Evolutionary conservation across 1,139 yeast genomes (phyloP).

Genomic region (Pichia sp.): DNA sequence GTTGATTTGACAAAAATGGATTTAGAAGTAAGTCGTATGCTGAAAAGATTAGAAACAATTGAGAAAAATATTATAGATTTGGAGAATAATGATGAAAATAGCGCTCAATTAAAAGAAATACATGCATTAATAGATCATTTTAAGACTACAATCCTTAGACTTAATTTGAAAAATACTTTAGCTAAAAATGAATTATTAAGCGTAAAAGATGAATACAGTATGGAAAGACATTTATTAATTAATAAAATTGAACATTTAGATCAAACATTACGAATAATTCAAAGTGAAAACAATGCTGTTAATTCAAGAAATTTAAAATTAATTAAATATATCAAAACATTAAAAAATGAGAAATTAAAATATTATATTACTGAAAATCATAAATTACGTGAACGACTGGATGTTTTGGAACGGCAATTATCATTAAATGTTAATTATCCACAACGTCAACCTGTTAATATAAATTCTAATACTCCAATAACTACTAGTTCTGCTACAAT

Average conservation of each 20-base stretch:
- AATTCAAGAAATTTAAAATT: slow-evolving; percentile 27
- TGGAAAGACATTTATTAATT: slow-evolving; percentile 25
- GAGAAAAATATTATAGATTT: not conserved
- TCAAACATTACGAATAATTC: slow-evolving; percentile 21
- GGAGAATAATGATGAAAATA: too few relatives aligned
- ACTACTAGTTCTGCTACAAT: too few relatives aligned
- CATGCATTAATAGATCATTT: slow-evolving; percentile 11
- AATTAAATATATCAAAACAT: slow-evolving; percentile 26
- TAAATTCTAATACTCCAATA: too few relatives aligned
- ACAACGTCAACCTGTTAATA: too few relatives aligned
- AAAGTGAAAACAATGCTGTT: slow-evolving; percentile 27
- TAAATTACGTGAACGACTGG: slow-evolving; percentile 18
- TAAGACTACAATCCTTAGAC: slow-evolving; percentile 23
- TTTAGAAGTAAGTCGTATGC: not conserved
- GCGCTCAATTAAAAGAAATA: not conserved
- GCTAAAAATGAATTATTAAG: slow-evolving; percentile 24
- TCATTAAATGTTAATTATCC: too few relatives aligned
- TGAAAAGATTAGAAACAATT: not conserved
- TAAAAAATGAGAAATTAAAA: slow-evolving; percentile 27
- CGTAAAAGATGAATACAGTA: slow-evolving; percentile 23
- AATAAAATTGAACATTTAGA: slow-evolving; percentile 25
- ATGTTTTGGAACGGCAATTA: slow-evolving; percentile 4
- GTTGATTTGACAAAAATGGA: slow-evolving; percentile 4
- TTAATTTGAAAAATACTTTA: slow-evolving; percentile 28
- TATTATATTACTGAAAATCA: slow-evolving; percentile 24